phyloP scores from a whole-genome alignment of 2,329 filamentous ascomycete species.

The Teratosphaeria pseudoeucalypti region DNA sequence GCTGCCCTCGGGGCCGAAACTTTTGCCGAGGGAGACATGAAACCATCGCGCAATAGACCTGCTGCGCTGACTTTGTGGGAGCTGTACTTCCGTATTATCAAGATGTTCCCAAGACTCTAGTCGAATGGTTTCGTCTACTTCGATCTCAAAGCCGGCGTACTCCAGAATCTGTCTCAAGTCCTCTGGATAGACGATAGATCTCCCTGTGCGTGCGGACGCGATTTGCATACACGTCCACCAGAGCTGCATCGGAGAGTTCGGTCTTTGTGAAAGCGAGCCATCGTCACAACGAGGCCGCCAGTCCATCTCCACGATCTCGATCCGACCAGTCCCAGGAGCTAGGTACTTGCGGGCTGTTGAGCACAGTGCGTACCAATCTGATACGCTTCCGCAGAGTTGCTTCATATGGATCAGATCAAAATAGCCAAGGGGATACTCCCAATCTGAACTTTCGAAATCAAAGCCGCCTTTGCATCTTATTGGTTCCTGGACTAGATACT shows the following conservation, averaged over 20 bases:
- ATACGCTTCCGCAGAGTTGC: conserved; percentile 67
- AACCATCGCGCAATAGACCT: background rate
- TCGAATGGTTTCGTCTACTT: background rate
- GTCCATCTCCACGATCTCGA: conserved; percentile 3
- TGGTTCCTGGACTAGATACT: background rate
- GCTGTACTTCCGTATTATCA: background rate
- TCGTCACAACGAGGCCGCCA: conserved; percentile 3
- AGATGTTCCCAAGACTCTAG: background rate
- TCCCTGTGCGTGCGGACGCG: background rate
- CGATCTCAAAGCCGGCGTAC: background rate
- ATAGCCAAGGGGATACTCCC: conserved; percentile 55
- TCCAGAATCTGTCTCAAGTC: background rate
- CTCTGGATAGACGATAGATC: background rate
- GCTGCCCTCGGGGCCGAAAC: background rate
- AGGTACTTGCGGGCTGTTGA: conserved; percentile 44
- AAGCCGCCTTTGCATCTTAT: conserved; percentile 2
- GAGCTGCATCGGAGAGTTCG: background rate
- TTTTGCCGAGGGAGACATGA: background rate
- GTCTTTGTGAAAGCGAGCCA: background rate
- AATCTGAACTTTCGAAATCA: conserved; percentile 59
- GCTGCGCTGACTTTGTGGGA: background rate
- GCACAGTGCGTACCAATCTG: conserved; percentile 67
- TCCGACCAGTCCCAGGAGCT: background rate
- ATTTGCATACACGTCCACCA: conserved; percentile 1
- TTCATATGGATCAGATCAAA: conserved; percentile 80